Conservation (phyloP, 1,284 basidiomycete species). For the Rhodotorula sp. region DNA sequence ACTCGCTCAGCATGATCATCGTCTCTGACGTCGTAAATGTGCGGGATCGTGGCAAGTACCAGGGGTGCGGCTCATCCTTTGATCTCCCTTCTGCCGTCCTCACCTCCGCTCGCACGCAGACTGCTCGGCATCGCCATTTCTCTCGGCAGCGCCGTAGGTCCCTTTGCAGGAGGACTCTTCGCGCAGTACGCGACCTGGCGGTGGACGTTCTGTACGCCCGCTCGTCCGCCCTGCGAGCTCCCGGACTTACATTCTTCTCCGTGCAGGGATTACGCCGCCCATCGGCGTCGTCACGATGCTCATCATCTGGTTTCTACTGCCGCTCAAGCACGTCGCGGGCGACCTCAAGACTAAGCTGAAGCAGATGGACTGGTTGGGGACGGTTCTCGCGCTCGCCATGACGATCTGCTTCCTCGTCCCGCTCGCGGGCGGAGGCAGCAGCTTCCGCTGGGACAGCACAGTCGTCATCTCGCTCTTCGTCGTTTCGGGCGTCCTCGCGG, state of each 20-base stretch:
- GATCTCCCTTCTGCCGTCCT: background rate
- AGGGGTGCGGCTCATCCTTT: constrained; percentile 40
- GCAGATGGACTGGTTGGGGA: constrained; percentile 47
- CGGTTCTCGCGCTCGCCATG: constrained; percentile 41
- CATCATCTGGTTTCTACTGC: constrained; percentile 45
- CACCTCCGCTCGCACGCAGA: background rate
- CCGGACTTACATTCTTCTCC: too few species aligned
- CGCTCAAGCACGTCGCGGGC: constrained; percentile 43
- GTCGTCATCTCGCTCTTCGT: constrained; percentile 46
- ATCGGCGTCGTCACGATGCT: constrained; percentile 42
- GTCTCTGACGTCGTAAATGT: constrained; percentile 54
- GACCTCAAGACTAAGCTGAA: constrained; percentile 42
- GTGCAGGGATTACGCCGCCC: constrained; percentile 41
- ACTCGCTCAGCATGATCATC: constrained; percentile 54
- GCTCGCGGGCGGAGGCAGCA: constrained; percentile 48
- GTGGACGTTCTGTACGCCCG: constrained; percentile 45
- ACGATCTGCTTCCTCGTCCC: constrained; percentile 46
- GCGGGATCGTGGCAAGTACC: constrained; percentile 54
- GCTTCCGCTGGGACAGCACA: constrained; percentile 46
- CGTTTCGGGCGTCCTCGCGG: constrained; percentile 30
- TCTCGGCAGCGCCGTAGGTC: constrained; percentile 42
- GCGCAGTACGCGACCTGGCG: constrained; percentile 43
- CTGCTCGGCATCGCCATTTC: constrained; percentile 47
- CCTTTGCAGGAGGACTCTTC: constrained; percentile 45
- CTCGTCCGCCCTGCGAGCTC: rapidly evolving